Conservation (phyloP, 805 yeast species). For the Candida ulmi region DNA sequence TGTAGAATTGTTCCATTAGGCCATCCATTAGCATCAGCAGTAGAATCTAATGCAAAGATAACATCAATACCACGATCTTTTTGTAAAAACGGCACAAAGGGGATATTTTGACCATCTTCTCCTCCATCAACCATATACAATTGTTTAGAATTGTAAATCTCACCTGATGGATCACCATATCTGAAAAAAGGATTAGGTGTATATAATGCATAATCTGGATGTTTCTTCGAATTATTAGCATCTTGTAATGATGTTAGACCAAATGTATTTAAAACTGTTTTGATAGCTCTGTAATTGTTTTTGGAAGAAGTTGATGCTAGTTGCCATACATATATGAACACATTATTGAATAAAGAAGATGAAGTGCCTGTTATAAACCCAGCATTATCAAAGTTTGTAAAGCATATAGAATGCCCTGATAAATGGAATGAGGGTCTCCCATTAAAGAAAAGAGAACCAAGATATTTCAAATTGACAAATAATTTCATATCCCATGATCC, state of each 20-base stretch:
- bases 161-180: constrained; percentile 18
- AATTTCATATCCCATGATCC: constrained; percentile 60
- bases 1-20: constrained; percentile 55
- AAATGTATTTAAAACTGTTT: constrained; percentile 35
- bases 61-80: constrained; percentile 57
- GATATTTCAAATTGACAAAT: constrained; percentile 44
- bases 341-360: constrained; percentile 50
- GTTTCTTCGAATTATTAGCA: constrained; percentile 28
- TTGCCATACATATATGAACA: constrained; percentile 39
- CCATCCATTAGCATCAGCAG: constrained; percentile 47
- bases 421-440: constrained; percentile 34
- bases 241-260: constrained; percentile 35
- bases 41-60: constrained; percentile 54
- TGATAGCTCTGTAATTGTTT: constrained; percentile 28
- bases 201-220: constrained; percentile 54
- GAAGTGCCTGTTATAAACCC: constrained; percentile 61
- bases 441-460: constrained; percentile 43
- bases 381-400: constrained; percentile 49
- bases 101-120: constrained; percentile 69
- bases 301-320: constrained; percentile 26
- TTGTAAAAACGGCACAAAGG: constrained; percentile 59
- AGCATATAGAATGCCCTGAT: constrained; percentile 33
- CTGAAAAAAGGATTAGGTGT: constrained; percentile 58
- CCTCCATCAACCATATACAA: constrained; percentile 72
- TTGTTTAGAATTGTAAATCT: constrained; percentile 24